These are phyloP conservation scores for Asclepias syriaca DNA, from an alignment of 257 asterid species.

Conservation along the genomic window DNA sequence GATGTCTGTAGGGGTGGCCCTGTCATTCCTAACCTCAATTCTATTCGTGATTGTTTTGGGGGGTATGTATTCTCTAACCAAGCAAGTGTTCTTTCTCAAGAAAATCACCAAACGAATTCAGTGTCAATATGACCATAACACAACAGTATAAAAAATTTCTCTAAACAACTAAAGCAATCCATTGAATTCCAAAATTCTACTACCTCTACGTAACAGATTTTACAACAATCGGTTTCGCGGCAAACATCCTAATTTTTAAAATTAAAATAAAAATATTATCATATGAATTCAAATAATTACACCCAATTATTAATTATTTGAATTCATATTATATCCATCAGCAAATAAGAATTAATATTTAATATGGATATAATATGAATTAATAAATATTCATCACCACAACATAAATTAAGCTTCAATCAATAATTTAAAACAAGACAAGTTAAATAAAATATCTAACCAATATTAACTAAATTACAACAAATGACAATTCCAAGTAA, in stretches of 20 bases:
- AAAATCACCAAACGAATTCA: slow-evolving; percentile 9
- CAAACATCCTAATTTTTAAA: slow-evolving; percentile 21
- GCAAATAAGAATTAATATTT: too few species aligned
- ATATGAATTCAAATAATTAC: too few species aligned
- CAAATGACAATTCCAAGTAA: too few species aligned
- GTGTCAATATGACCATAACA: neutral
- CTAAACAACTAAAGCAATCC: neutral
- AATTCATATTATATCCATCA: too few species aligned
- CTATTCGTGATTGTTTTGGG: neutral
- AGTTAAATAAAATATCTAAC: too few species aligned
- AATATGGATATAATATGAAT: too few species aligned
- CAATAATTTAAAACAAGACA: too few species aligned
- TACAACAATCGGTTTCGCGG: slow-evolving; percentile 31
- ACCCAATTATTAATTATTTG: too few species aligned
- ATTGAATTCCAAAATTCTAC: slow-evolving; percentile 13
- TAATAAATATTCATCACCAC: too few species aligned
- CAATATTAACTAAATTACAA: too few species aligned
- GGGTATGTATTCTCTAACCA: neutral
- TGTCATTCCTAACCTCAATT: neutral
- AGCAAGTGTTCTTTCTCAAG: neutral
- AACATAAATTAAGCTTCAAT: too few species aligned
- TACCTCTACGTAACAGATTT: slow-evolving; percentile 41
- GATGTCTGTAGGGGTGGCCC: neutral
- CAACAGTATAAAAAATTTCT: neutral
- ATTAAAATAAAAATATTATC: too few species aligned